These are phyloP conservation scores for Arabidopsis arenosa DNA, from an alignment of 345 rosid species.

Conservation along the genomic window DNA sequence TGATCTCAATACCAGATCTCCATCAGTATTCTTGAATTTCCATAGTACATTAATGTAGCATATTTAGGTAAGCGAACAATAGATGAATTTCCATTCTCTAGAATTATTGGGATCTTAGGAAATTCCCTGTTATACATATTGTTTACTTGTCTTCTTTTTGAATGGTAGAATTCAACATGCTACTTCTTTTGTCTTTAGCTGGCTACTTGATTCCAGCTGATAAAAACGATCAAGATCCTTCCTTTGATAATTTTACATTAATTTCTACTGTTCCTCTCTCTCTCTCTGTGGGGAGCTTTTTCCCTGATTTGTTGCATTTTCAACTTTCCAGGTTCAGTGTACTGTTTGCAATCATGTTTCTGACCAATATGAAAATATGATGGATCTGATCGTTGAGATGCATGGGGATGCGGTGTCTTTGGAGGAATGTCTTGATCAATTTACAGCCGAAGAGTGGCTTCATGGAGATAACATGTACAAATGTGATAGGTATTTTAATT, in stretches of 20 bases:
- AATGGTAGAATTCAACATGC: not conserved
- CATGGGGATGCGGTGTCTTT: slow-evolving; percentile 88
- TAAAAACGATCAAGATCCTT: not conserved
- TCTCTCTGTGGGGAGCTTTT: slow-evolving; percentile 5
- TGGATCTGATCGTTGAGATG: slow-evolving; percentile 96
- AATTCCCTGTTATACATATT: not conserved
- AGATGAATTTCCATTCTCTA: not conserved
- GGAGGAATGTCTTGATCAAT: slow-evolving; percentile 96
- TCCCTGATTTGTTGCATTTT: slow-evolving; percentile 13
- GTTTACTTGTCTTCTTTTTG: slow-evolving; percentile 2
- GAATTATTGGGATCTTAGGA: not conserved
- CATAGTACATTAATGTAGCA: not conserved
- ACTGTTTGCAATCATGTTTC: slow-evolving; percentile 74
- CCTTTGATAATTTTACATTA: not conserved
- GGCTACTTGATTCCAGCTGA: slow-evolving; percentile 6
- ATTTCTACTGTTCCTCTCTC: not conserved
- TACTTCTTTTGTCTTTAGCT: slow-evolving; percentile 8
- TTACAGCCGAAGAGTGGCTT: slow-evolving; percentile 85
- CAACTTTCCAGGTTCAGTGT: slow-evolving; percentile 69
- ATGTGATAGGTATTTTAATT: slow-evolving; percentile 80
- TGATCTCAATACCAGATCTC: slow-evolving; percentile 13
- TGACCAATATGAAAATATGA: slow-evolving; percentile 91
- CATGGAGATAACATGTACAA: slow-evolving; percentile 96
- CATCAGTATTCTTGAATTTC: slow-evolving; percentile 15
- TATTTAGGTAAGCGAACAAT: not conserved